These are phyloP conservation scores for Pseudopyricularia cyperi DNA, from an alignment of 2,329 filamentous ascomycete genomes.

Conservation along the genomic window DNA sequence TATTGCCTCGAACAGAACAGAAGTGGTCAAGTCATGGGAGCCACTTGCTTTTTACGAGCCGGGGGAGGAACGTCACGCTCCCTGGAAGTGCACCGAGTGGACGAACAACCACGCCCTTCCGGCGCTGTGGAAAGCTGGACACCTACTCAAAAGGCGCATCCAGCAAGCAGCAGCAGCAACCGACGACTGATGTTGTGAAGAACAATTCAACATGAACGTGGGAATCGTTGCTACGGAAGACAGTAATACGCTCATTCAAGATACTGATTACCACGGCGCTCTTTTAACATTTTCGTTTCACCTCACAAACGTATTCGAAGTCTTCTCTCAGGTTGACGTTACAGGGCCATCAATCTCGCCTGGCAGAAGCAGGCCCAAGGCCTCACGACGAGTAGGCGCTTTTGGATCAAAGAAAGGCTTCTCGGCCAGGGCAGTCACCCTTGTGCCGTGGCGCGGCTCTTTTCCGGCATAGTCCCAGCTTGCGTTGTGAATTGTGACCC, in stretches of 20 bases:
- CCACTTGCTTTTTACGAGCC: slow-evolving; percentile 1
- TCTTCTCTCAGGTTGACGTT: too few relatives aligned
- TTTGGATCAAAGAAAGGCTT: slow-evolving; percentile 53
- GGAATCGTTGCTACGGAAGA: too few relatives aligned
- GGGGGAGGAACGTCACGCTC: background rate
- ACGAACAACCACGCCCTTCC: background rate
- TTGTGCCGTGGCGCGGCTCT: slow-evolving; percentile 56
- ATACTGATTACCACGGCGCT: too few relatives aligned
- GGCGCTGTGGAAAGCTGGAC: background rate
- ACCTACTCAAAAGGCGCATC: background rate
- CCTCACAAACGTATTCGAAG: too few relatives aligned
- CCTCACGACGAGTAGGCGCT: slow-evolving; percentile 54
- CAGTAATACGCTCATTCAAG: too few relatives aligned
- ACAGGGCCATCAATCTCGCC: slow-evolving; percentile 23
- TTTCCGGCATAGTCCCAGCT: slow-evolving; percentile 58
- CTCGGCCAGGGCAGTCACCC: slow-evolving; percentile 59
- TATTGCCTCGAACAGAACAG: background rate
- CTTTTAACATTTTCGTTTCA: too few relatives aligned
- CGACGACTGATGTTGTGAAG: too few relatives aligned
- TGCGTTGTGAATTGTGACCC: slow-evolving; percentile 62
- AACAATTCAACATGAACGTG: too few relatives aligned
- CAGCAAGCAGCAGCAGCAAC: too few relatives aligned
- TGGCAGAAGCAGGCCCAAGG: slow-evolving; percentile 47
- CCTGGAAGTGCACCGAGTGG: slow-evolving; percentile 1
- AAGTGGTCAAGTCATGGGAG: background rate